Evolutionary conservation across 441 rosid genomes (phyloP).

Genomic region (Viola pubescens): DNA sequence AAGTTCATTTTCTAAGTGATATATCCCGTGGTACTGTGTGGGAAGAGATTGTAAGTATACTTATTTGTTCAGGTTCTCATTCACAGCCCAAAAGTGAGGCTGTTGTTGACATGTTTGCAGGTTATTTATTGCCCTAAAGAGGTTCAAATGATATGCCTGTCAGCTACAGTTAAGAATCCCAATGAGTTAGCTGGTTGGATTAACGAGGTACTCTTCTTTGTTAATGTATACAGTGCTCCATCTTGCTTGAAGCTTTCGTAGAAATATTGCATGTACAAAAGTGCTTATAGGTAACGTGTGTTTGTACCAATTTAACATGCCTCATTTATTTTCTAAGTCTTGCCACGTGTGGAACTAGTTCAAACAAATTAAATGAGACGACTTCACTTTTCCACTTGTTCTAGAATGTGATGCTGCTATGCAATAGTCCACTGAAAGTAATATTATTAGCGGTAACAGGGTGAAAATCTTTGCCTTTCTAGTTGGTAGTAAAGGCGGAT

Average conservation of each 20-base stretch:
- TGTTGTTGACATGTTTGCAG: slow-evolving; percentile 25
- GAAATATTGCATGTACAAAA: background rate
- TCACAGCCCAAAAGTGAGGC: slow-evolving; percentile 14
- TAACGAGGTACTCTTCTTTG: slow-evolving; percentile 49
- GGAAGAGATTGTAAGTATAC: slow-evolving; percentile 89
- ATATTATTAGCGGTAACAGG: no score
- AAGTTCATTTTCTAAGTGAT: slow-evolving; percentile 95
- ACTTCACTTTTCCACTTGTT: no score
- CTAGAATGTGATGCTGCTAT: no score
- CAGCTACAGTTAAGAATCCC: slow-evolving; percentile 94
- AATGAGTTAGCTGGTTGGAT: slow-evolving; percentile 98
- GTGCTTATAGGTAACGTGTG: background rate
- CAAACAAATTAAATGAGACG: background rate
- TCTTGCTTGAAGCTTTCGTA: slow-evolving; percentile 10
- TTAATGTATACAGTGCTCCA: slow-evolving; percentile 7
- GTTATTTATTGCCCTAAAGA: slow-evolving; percentile 89
- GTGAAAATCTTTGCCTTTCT: no score
- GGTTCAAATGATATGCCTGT: slow-evolving; percentile 82
- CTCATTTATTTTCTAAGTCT: background rate
- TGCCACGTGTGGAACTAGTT: background rate
- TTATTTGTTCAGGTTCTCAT: slow-evolving; percentile 3
- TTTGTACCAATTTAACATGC: background rate
- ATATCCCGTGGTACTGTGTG: slow-evolving; percentile 97
- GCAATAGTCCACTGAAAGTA: no score
- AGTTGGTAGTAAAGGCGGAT: no score